Base-by-base conservation (phyloP, 768 basidiomycete species). In the Sistotremastrum niveocremeum region DNA sequence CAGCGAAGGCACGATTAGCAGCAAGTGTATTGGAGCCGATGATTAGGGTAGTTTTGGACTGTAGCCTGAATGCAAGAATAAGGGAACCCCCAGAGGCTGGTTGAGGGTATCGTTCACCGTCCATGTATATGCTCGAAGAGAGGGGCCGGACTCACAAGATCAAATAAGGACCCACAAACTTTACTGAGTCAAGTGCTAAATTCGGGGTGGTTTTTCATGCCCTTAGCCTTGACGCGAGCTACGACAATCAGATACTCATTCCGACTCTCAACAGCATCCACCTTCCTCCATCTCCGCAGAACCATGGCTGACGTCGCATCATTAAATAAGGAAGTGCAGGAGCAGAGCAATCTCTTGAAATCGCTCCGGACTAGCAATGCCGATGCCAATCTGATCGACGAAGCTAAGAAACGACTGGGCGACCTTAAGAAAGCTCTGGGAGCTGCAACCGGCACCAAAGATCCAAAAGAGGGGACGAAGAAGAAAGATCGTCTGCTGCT, bases 1-100 rank as follows among this genome's bases (percentile, higher is more conserved):
- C 78, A 11, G 82, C 68, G 54, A 84, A 86, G 2, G 84, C 81
- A 41, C 94, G 77, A n/a, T 76, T 72, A 0, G 90, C 89, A 1
- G 90, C 90, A 2, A 97, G 73, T 2, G 73, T 55, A n/a, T 79
- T 76, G 1, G 80, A 74, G 2, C 94, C 91, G 37, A 97, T 53
- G 39, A 98, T 73, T 36, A 97, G 65, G 34, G 78, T 70, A 0
- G 64, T 67, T 35, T 70, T 71, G 46, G 62, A 58, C 37, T 66
- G 63, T 30, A 82, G 67, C 42, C 70, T 72, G 63, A 90, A 88
- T 1, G 89, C 80, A 20, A 93, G 72, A 0, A 91, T 53, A 9
- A 94, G 74, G 4, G 87, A 86, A 0, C 82, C 85, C 5, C 87
- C 87, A n/a, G 11, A 7, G 34, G 33, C 44, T 36, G 51, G 51